Evolutionary conservation across 306 rosid genomes (phyloP), one percentile per base, ranked within the genome.

Genomic region (Purshia tridentata): DNA sequence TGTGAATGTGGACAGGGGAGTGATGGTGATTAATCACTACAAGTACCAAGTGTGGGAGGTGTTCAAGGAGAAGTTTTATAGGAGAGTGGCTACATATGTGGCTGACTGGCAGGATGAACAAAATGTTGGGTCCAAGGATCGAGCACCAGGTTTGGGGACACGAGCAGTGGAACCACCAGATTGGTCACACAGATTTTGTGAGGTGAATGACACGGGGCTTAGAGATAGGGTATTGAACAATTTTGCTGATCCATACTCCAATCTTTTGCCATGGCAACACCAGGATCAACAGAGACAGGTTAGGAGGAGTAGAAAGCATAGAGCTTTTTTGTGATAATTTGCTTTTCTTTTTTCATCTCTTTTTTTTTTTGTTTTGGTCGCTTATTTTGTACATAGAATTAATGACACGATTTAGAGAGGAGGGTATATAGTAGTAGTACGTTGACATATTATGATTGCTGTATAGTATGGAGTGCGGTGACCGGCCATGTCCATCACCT

Each of bases 1-100:
- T 1, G 78, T 81, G 60, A 84, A 90, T 4, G 77, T 67, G 37
- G 88, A 83, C 2, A 77, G 61, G 5, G 60, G 77, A 0, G 82
- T 72, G 42, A 65, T 90, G 90, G 81, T 86, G 20, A 87, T 93
- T 16, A 90, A 93, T 61, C 98, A 93, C 65, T 93, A 88, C 18
- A 93, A 93, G 83, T 90, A 93, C 74, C 98, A 89, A 57, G 98
- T 93, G 13, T 89, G 97, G 96, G 67, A 87, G 18, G 98, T 89
- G 41, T 93, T 93, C 11, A 93, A 89, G 83, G 85, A 84, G 62
- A 93, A 93, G 77, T 93, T 93, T 47, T 77, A 87, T 10, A 71
- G 87, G 73, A 86, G 97, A 71, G 98, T 93, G 37, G 96, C 96
- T 0, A 88, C 97, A 0, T 93, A 86, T 12, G 97, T 88, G 67